These are phyloP conservation scores for Pseudocercospora macadamiae DNA, from an alignment of 2,329 filamentous ascomycete genomes.

Conservation along the genomic window DNA sequence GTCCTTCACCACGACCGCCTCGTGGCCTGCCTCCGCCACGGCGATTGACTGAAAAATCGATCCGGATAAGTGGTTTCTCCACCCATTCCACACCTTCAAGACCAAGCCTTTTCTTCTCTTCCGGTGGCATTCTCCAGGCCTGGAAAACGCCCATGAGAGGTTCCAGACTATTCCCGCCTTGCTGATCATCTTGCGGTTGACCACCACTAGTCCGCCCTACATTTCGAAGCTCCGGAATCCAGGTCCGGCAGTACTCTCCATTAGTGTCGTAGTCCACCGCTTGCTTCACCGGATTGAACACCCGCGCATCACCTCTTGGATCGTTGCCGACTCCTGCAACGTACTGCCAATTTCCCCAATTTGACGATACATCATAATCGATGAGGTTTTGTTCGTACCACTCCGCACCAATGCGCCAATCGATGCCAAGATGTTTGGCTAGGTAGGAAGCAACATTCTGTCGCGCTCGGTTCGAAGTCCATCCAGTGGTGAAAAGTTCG, in stretches of 20 bases:
- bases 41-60: conserved; percentile 63
- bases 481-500: conserved; percentile 74
- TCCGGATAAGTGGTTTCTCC: conserved; percentile 66
- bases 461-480: conserved; percentile 74
- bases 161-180: conserved; percentile 31
- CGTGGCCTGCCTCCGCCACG: conserved; percentile 35
- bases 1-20: conserved; percentile 34
- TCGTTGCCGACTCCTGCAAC: conserved; percentile 79
- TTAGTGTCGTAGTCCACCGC: conserved; percentile 74
- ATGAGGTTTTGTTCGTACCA: conserved; percentile 77
- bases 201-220: conserved; percentile 43
- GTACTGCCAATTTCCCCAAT: conserved; percentile 66
- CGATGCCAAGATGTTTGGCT: conserved; percentile 71
- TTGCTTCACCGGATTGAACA: conserved; percentile 83
- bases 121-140: conserved; percentile 64
- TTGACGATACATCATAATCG: conserved; percentile 70
- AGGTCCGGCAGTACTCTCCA: conserved; percentile 71
- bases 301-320: conserved; percentile 69
- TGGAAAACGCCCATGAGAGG: conserved; percentile 67
- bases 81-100: conserved; percentile 66
- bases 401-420: conserved; percentile 80
- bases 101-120: conserved; percentile 60
- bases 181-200: too few relatives aligned
- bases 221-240: conserved; percentile 68
- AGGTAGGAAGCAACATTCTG: conserved; percentile 79